A percentile compares a stretch with the other conserved stretches of the same genome.
phyloP scores from a whole-genome alignment of 139 green algal genomes.

The Chlamydomonas sphaeroides region DNA sequence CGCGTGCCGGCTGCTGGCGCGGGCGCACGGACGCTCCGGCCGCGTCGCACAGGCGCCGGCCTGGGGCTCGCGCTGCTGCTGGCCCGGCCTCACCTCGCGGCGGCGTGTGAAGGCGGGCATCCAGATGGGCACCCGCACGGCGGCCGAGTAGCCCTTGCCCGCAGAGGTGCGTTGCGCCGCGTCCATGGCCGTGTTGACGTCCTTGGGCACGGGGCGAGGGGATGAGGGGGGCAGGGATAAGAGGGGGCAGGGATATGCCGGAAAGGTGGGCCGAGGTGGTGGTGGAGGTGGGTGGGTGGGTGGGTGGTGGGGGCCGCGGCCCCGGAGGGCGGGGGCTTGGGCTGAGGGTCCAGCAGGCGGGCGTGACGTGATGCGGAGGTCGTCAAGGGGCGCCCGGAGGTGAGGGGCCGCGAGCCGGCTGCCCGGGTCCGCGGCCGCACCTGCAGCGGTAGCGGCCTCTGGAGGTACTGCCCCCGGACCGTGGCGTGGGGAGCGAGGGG shows the following conservation, averaged over 20 bases:
- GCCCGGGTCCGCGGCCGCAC: too few species aligned
- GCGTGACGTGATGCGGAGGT: too few species aligned
- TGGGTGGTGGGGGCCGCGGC: too few species aligned
- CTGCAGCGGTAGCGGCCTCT: constrained; percentile 3
- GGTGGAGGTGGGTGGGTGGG: not conserved
- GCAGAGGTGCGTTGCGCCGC: constrained; percentile 2
- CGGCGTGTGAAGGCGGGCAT: constrained; percentile 43
- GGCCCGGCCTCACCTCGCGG: constrained; percentile 41
- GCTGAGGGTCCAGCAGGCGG: too few species aligned
- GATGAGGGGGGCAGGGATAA: not conserved
- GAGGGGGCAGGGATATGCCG: not conserved
- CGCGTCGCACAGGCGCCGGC: too few species aligned
- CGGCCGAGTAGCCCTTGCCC: constrained; percentile 34
- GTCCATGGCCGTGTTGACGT: constrained; percentile 1
- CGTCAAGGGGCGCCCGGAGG: too few species aligned
- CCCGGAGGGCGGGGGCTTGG: too few species aligned
- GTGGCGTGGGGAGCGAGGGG: too few species aligned
- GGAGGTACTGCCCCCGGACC: constrained; percentile 30
- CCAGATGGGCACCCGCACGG: constrained; percentile 16
- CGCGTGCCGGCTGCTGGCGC: too few species aligned
- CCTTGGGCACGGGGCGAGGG: not conserved
- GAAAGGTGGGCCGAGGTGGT: not conserved
- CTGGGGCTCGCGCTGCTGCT: too few species aligned
- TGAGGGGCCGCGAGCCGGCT: too few species aligned
- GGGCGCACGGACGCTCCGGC: too few species aligned